Percentiles rank a stretch among this genome's conserved stretches.
These are phyloP conservation scores for Sphagnum tenellum DNA, from an alignment of 225 moss, liverwort and hornwort genomes.

Conservation along the genomic window DNA sequence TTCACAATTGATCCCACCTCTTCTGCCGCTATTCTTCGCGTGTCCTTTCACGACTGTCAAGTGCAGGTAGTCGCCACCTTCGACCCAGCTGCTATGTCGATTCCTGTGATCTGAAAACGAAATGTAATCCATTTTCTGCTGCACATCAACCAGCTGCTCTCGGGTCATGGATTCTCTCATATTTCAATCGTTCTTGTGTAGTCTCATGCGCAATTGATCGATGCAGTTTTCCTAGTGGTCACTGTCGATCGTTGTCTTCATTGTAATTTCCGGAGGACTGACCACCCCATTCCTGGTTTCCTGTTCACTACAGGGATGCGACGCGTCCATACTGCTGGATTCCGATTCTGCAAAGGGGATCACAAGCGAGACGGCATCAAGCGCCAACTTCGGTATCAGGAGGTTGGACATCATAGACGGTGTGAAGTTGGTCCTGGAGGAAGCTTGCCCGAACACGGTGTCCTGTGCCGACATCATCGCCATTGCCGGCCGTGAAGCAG, in stretches of 20 bases:
- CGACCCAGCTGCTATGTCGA: neutral
- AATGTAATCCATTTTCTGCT: neutral
- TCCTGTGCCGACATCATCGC: slow-evolving; percentile 42
- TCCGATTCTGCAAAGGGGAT: slow-evolving; percentile 8
- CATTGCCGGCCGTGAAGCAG: slow-evolving; percentile 32
- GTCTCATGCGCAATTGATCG: neutral
- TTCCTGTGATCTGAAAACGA: neutral
- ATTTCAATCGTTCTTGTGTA: neutral
- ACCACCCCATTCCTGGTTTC: neutral
- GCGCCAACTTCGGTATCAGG: slow-evolving; percentile 27
- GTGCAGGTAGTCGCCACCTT: slow-evolving; percentile 25
- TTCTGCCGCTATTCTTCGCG: slow-evolving; percentile 43
- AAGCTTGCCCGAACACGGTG: slow-evolving; percentile 23
- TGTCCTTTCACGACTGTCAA: slow-evolving; percentile 59
- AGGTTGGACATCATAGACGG: slow-evolving; percentile 34
- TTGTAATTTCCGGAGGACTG: neutral
- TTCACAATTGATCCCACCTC: slow-evolving; percentile 36
- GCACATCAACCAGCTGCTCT: neutral
- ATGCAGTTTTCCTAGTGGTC: neutral
- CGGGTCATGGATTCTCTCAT: neutral
- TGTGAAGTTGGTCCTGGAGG: slow-evolving; percentile 29
- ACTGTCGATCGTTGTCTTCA: neutral
- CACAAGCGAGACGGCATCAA: slow-evolving; percentile 18
- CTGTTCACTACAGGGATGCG: slow-evolving; percentile 24
- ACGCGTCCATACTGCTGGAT: slow-evolving; percentile 37